Evolutionary conservation across 192 early-diverging fungal species (phyloP), one percentile per base, ranked within the genome.

Genomic region (Lobosporangium transversale): DNA sequence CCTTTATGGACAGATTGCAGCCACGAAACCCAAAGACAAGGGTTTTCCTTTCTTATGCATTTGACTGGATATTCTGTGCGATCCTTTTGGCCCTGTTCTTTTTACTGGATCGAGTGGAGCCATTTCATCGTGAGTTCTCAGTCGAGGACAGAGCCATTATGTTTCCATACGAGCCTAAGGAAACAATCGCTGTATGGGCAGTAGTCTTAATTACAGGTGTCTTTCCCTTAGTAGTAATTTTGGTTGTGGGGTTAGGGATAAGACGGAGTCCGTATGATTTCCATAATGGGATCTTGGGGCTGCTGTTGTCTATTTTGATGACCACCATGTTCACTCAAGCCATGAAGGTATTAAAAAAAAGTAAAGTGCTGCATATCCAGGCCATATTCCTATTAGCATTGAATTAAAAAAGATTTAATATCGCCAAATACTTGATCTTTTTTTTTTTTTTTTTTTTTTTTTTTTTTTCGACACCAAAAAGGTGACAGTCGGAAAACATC

Each of bases 101-200:
- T 40, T 62, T 73, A 20, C 56, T 93, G 10, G 88, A 88, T 45
- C 68, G 57, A 3, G 59, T 88, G 2, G 63, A 84, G 15, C 92
- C 92, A 1, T 93, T 87, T 80, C 87, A 91, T 56, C 85, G 91
- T 63, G 79, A 89, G 48, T 95, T 95, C 59, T 90, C 88, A 18
- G 71, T 95, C 12, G 78, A 86, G 9, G 84, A 95, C 79, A 88
- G 85, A 27, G 74, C 82, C 20, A 87, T 95, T 60, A 86, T 89
- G 80, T 87, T 85, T 66, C 86, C 88, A 3, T 79, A 85, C 58
- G 68, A 66, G n/a, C 40, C 31, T 18, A 37, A 79, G 26, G 85
- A 88, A 48, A 66, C 57, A 8, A 80, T 88, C 4, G 82, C 86
- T 24, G 58, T 63, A 2, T 81, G 81, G 82, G 40, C 78, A 8